Percentiles rank a stretch among this genome's conserved stretches.
Evolutionary conservation across 495 filamentous ascomycete genomes (phyloP).

Genomic region (Daldinia concentrica): DNA sequence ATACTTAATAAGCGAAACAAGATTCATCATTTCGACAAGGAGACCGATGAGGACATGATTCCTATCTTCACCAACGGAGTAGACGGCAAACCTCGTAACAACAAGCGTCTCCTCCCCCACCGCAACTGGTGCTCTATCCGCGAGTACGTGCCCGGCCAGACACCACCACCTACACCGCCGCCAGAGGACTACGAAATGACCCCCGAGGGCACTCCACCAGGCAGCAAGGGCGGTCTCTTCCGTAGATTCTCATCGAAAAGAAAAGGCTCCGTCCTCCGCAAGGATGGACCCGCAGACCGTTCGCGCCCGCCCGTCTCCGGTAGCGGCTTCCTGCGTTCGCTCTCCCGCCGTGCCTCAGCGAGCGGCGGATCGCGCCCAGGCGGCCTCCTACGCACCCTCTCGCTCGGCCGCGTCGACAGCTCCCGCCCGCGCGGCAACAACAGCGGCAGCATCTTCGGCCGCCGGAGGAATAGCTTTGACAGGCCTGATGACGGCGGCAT

Average conservation of each 20-base stretch:
- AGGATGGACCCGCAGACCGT: constrained; percentile 39
- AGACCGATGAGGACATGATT: constrained; percentile 96
- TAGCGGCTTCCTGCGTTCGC: constrained; percentile 46
- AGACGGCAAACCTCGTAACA: constrained; percentile 87
- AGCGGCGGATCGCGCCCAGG: constrained; percentile 46
- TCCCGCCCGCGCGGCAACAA: constrained; percentile 55
- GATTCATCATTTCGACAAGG: constrained; percentile 82
- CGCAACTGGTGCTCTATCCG: constrained; percentile 93
- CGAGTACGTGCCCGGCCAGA: constrained; percentile 78
- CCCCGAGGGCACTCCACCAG: constrained; percentile 44
- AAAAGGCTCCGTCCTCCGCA: constrained; percentile 32
- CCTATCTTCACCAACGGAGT: constrained; percentile 90
- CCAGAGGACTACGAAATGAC: constrained; percentile 53
- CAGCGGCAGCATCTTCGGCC: constrained; percentile 46
- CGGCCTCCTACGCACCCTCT: constrained; percentile 67
- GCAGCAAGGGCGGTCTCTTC: constrained; percentile 45
- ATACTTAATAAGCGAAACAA: constrained; percentile 93
- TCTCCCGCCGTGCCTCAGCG: constrained; percentile 51
- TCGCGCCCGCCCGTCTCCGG: constrained; percentile 47
- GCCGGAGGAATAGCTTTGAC: constrained; percentile 54
- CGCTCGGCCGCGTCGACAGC: constrained; percentile 67
- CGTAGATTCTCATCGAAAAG: constrained; percentile 51
- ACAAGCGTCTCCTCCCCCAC: constrained; percentile 88
- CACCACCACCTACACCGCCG: constrained; percentile 72
- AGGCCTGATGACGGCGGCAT: constrained; percentile 58